Evolutionary conservation across 108 stramenopile genomes (phyloP).

Genomic region (Pseudonitzschia multistriata): DNA sequence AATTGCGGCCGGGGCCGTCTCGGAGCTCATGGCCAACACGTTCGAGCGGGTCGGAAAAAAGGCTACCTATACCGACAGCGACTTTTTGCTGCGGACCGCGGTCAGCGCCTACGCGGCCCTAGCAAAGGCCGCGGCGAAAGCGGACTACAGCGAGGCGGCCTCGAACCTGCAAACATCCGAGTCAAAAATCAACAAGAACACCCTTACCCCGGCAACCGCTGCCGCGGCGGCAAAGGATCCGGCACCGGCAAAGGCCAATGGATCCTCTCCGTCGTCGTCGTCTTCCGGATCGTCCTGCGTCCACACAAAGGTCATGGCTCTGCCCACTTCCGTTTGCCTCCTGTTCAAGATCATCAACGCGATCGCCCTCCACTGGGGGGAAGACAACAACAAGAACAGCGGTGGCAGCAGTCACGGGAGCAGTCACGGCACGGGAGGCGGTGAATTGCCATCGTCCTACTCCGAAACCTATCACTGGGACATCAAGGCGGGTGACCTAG

Average conservation of each 20-base stretch:
- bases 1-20: conserved; percentile 25
- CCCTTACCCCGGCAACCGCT: not conserved
- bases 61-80: conserved; percentile 24
- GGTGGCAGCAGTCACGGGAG: not conserved
- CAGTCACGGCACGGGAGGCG: not conserved
- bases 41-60: conserved; percentile 43
- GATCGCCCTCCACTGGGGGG: conserved; percentile 26
- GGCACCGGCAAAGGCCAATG: not conserved
- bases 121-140: conserved; percentile 32
- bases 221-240: not conserved
- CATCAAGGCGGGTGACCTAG: conserved; percentile 32
- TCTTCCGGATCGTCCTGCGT: not conserved
- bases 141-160: conserved; percentile 10
- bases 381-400: conserved; percentile 11
- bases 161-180: not conserved
- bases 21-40: conserved; percentile 40
- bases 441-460: not conserved
- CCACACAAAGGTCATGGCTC: conserved; percentile 35
- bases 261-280: not conserved
- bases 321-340: conserved; percentile 34
- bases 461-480: conserved; percentile 21
- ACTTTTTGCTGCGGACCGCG: conserved; percentile 30
- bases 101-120: conserved; percentile 27
- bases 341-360: conserved; percentile 37
- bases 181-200: not conserved